Percentiles rank a stretch among this genome's conserved stretches.
Evolutionary conservation across 2,329 filamentous ascomycete species (phyloP).

Genomic region (Stagonosporopsis tanaceti): DNA sequence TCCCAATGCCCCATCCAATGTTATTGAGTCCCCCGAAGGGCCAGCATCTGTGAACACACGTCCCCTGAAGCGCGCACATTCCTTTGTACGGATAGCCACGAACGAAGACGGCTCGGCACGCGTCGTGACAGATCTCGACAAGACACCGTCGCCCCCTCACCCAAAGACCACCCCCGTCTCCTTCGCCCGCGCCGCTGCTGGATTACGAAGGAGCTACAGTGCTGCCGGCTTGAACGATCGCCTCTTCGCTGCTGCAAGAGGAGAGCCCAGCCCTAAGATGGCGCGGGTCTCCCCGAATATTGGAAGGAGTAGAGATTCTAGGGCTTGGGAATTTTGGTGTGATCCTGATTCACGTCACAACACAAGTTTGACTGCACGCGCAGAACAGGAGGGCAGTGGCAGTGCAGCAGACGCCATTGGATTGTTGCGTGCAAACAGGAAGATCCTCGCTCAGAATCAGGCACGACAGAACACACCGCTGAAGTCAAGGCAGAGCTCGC

Average conservation of each 20-base stretch:
- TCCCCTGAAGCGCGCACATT: slow-evolving; percentile 50
- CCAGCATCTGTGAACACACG: slow-evolving; percentile 55
- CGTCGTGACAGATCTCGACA: slow-evolving; percentile 73
- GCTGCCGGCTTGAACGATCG: slow-evolving; percentile 59
- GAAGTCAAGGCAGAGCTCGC: slow-evolving; percentile 37
- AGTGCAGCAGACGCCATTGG: slow-evolving; percentile 84
- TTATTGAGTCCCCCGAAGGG: slow-evolving; percentile 53
- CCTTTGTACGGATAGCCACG: slow-evolving; percentile 77
- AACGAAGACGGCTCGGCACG: slow-evolving; percentile 92
- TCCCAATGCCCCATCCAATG: slow-evolving; percentile 32
- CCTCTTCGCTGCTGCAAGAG: slow-evolving; percentile 37
- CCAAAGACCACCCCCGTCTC: slow-evolving; percentile 58
- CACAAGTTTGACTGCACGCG: slow-evolving; percentile 76
- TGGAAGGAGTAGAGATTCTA: slow-evolving; percentile 82
- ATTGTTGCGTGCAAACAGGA: slow-evolving; percentile 74
- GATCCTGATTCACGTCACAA: slow-evolving; percentile 77
- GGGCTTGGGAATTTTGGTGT: slow-evolving; percentile 91
- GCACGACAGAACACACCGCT: slow-evolving; percentile 70
- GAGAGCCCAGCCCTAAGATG: slow-evolving; percentile 44
- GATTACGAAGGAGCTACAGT: slow-evolving; percentile 75
- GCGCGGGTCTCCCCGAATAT: slow-evolving; percentile 63
- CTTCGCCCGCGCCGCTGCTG: slow-evolving; percentile 53
- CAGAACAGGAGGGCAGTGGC: slow-evolving; percentile 80
- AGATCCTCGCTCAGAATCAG: slow-evolving; percentile 60
- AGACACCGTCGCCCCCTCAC: slow-evolving; percentile 72